Percentiles rank a stretch among this genome's conserved stretches.
These are phyloP conservation scores for Kodamaea alishanica DNA, from an alignment of 1,139 yeast species.

Conservation along the genomic window DNA sequence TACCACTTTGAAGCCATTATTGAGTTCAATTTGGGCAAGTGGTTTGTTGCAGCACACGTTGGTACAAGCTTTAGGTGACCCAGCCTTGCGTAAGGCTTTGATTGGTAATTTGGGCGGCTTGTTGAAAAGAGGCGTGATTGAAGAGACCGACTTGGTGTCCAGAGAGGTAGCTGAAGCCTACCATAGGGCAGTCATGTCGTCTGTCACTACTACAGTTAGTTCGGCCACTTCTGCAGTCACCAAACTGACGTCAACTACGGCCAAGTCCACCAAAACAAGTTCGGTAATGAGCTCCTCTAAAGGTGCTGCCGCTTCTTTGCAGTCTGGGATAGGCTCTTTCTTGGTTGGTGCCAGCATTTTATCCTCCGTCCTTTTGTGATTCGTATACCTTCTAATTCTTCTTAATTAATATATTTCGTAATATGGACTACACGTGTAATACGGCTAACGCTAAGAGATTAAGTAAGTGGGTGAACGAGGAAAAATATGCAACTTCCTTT, in stretches of 20 bases:
- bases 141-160: slow-evolving; percentile 16
- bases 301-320: slow-evolving; percentile 1
- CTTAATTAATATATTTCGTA: no score
- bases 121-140: slow-evolving; percentile 15
- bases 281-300: neutral
- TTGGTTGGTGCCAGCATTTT: slow-evolving; percentile 3
- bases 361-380: no score
- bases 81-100: slow-evolving; percentile 24
- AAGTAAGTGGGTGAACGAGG: no score
- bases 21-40: slow-evolving; percentile 22
- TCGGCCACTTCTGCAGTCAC: slow-evolving; percentile 1
- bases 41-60: slow-evolving; percentile 27
- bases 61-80: slow-evolving; percentile 25
- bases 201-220: slow-evolving; percentile 1
- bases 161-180: slow-evolving; percentile 11
- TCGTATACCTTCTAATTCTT: no score
- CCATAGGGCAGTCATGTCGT: slow-evolving; percentile 1
- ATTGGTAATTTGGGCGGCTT: slow-evolving; percentile 20
- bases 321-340: slow-evolving; percentile 4
- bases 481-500: no score
- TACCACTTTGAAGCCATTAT: slow-evolving; percentile 22
- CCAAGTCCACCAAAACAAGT: neutral
- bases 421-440: no score
- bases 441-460: no score
- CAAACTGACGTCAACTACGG: neutral